phyloP scores from a whole-genome alignment of 2,329 filamentous ascomycete species.

The Pezicula neosporulosa region DNA sequence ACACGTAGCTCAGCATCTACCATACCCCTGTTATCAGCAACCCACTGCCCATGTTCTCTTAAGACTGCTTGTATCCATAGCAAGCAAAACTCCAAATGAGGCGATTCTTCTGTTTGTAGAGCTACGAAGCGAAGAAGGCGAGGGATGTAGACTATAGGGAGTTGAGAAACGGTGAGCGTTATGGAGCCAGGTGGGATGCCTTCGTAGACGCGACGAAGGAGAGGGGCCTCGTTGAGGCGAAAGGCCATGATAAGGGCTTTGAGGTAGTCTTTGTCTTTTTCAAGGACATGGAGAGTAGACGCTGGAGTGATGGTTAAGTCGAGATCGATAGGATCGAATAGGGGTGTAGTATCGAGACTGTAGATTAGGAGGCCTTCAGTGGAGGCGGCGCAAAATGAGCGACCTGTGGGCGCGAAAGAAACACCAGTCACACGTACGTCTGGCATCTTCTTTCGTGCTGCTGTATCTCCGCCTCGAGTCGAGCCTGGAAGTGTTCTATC shows the following conservation, averaged over 20 bases:
- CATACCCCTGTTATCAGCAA: conserved; percentile 75
- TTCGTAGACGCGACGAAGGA: conserved; percentile 85
- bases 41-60: conserved; percentile 78
- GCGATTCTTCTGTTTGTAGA: conserved; percentile 81
- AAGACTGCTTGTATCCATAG: conserved; percentile 85
- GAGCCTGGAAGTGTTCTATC: conserved; percentile 81
- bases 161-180: conserved; percentile 68
- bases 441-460: conserved; percentile 69
- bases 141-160: conserved; percentile 84
- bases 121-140: conserved; percentile 85
- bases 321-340: conserved; percentile 95
- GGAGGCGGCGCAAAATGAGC: conserved; percentile 89
- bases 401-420: conserved; percentile 83
- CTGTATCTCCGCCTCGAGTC: conserved; percentile 79
- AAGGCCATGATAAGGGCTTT: conserved; percentile 97
- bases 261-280: conserved; percentile 73
- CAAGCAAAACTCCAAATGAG: conserved; percentile 92
- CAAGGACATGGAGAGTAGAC: conserved; percentile 68
- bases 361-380: conserved; percentile 95
- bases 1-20: conserved; percentile 82
- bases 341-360: conserved; percentile 76
- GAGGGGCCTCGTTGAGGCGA: conserved; percentile 79
- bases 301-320: conserved; percentile 91
- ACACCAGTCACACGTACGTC: conserved; percentile 84
- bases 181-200: conserved; percentile 74